A percentile compares a stretch with the other conserved stretches of the same genome.
Evolutionary conservation across 139 green algal species (phyloP).

Genomic region (Coelastrella sp.): DNA sequence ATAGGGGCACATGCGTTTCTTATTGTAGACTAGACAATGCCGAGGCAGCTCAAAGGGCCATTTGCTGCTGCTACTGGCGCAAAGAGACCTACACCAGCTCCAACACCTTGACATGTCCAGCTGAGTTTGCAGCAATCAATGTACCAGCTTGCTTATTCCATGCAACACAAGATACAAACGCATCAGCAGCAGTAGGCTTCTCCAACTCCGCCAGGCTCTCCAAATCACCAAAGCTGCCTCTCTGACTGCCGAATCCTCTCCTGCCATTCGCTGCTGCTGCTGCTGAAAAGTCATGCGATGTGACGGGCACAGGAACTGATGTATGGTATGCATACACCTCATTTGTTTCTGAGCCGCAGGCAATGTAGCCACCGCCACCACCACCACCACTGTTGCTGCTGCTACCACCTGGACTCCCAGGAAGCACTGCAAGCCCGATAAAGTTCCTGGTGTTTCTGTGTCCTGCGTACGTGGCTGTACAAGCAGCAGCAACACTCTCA

Average conservation of each 20-base stretch:
- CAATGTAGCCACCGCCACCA: constrained; percentile 68
- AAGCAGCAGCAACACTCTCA: background rate
- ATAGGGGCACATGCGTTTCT: too few relatives aligned
- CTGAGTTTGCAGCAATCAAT: constrained; percentile 63
- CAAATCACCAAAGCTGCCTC: background rate
- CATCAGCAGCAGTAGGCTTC: constrained; percentile 31
- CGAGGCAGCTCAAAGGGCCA: too few relatives aligned
- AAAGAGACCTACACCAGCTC: constrained; percentile 46
- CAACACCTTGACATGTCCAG: constrained; percentile 58
- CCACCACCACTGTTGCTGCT: constrained; percentile 31
- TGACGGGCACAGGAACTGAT: constrained; percentile 40
- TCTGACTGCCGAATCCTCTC: constrained; percentile 64
- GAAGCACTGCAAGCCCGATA: constrained; percentile 83
- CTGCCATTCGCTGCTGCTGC: constrained; percentile 3
- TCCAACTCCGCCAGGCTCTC: constrained; percentile 35
- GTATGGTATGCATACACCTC: constrained; percentile 60
- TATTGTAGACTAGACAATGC: too few relatives aligned
- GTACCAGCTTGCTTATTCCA: constrained; percentile 65
- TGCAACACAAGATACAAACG: constrained; percentile 74
- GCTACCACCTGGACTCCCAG: background rate
- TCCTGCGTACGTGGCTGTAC: constrained; percentile 66
- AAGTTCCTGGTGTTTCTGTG: constrained; percentile 98
- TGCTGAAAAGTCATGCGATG: constrained; percentile 28
- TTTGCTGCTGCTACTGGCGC: too few relatives aligned
- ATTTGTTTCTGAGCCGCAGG: constrained; percentile 87